A percentile compares a stretch with the other conserved stretches of the same genome.
Conservation (phyloP, 2,329 filamentous ascomycete genomes). For the Pseudocercospora vitis region DNA sequence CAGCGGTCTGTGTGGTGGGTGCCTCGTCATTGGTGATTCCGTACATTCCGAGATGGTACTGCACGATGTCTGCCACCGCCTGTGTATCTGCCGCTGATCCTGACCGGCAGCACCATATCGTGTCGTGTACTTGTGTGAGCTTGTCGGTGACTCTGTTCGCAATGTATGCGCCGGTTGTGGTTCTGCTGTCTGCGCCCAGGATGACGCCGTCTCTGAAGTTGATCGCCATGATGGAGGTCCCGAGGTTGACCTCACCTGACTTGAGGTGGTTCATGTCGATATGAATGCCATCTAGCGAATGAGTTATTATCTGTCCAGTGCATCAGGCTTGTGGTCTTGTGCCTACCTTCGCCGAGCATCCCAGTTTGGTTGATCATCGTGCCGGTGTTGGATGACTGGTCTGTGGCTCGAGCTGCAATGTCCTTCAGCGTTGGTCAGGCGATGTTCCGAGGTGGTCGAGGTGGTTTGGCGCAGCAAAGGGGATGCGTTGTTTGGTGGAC, state of each 20-base stretch:
- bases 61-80: slow-evolving; percentile 95
- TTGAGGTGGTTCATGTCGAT: slow-evolving; percentile 98
- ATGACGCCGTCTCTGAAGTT: slow-evolving; percentile 99
- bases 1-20: slow-evolving; percentile 92
- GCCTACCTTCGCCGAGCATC: slow-evolving; percentile 44
- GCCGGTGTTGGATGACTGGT: slow-evolving; percentile 13
- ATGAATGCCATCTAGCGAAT: slow-evolving; percentile 85
- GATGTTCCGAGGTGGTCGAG: not conserved
- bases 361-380: slow-evolving; percentile 42
- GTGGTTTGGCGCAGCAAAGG: not conserved
- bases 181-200: slow-evolving; percentile 94
- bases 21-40: slow-evolving; percentile 84
- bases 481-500: not conserved
- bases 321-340: slow-evolving; percentile 2
- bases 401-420: not conserved
- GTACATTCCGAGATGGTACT: slow-evolving; percentile 93
- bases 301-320: slow-evolving; percentile 16
- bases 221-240: slow-evolving; percentile 99
- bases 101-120: slow-evolving; percentile 98
- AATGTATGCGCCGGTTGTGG: slow-evolving; percentile 96
- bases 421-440: not conserved
- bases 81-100: slow-evolving; percentile 97
- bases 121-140: slow-evolving; percentile 96
- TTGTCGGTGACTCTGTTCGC: slow-evolving; percentile 99
- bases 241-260: slow-evolving; percentile 97